A percentile compares a stretch with the other conserved stretches of the same genome.
Evolutionary conservation across 306 rosid species (phyloP).

Genomic region (Trichosanthes truncata): DNA sequence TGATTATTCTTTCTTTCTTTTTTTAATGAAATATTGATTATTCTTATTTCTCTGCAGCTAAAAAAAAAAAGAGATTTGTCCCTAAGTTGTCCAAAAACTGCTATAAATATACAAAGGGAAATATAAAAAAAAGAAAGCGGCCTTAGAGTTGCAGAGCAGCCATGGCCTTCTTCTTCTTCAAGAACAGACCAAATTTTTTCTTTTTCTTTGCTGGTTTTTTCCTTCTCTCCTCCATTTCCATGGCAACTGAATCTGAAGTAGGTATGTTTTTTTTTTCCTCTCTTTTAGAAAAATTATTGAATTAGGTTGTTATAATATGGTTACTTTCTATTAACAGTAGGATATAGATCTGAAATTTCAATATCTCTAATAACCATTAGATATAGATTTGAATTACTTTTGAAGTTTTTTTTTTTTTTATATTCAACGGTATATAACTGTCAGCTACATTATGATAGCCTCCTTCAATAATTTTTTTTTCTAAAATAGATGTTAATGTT

Average conservation of each 20-base stretch:
- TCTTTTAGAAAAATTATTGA: neutral
- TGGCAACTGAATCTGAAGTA: constrained; percentile 29
- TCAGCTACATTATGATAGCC: too few species aligned
- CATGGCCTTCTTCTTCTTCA: constrained; percentile 1
- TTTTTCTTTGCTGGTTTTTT: constrained; percentile 16
- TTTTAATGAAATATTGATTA: neutral
- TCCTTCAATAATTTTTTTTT: too few species aligned
- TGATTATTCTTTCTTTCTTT: too few species aligned
- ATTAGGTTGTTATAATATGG: too few species aligned
- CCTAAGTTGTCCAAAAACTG: neutral
- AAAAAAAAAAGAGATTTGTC: neutral
- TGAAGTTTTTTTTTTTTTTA: too few species aligned
- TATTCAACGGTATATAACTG: too few species aligned
- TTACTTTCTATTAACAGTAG: neutral
- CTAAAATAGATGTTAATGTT: too few species aligned
- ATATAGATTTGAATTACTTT: neutral
- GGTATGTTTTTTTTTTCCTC: constrained; percentile 29
- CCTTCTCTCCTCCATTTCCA: constrained; percentile 19
- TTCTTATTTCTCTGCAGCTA: neutral
- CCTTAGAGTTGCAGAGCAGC: neutral
- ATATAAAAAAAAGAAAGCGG: neutral
- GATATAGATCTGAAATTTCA: neutral
- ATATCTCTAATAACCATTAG: too few species aligned
- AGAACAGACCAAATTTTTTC: constrained; percentile 5
- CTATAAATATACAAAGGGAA: neutral